A percentile compares a stretch with the other conserved stretches of the same genome.
These are phyloP conservation scores for Xylaria sp. DNA, from an alignment of 2,329 filamentous ascomycete species.

Conservation along the genomic window DNA sequence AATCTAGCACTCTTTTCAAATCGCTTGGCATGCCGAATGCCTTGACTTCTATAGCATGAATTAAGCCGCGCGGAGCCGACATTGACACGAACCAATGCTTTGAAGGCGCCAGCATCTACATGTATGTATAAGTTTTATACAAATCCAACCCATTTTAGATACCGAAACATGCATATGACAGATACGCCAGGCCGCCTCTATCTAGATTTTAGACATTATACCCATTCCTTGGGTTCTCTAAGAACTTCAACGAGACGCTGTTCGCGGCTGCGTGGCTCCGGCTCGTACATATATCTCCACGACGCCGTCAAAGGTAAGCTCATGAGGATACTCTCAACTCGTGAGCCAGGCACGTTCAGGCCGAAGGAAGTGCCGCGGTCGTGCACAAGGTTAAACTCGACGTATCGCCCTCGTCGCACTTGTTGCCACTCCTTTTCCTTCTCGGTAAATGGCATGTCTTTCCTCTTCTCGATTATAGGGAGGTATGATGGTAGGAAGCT, in stretches of 20 bases:
- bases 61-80: neutral
- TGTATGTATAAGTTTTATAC: constrained; percentile 16
- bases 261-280: constrained; percentile 79
- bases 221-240: constrained; percentile 73
- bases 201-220: constrained; percentile 53
- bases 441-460: constrained; percentile 89
- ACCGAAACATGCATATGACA: constrained; percentile 13
- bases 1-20: constrained; percentile 18
- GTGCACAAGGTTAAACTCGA: constrained; percentile 98
- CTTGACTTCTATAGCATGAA: neutral
- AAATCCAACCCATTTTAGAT: constrained; percentile 7
- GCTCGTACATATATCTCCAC: constrained; percentile 96
- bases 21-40: neutral
- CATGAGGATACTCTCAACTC: constrained; percentile 98
- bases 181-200: neutral
- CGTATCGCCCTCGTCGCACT: constrained; percentile 90
- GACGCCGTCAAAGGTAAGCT: constrained; percentile 91
- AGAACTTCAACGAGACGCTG: constrained; percentile 81
- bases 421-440: constrained; percentile 97
- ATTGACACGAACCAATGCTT: neutral
- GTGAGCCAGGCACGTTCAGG: constrained; percentile 87
- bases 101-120: constrained; percentile 9
- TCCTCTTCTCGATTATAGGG: constrained; percentile 87
- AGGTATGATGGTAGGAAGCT: constrained; percentile 92
- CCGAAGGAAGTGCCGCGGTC: constrained; percentile 96